Percentiles rank a stretch among this genome's conserved stretches.
These are phyloP conservation scores for Tetrahymena elliotti DNA, from an alignment of 73 alveolate genomes.

Conservation along the genomic window DNA sequence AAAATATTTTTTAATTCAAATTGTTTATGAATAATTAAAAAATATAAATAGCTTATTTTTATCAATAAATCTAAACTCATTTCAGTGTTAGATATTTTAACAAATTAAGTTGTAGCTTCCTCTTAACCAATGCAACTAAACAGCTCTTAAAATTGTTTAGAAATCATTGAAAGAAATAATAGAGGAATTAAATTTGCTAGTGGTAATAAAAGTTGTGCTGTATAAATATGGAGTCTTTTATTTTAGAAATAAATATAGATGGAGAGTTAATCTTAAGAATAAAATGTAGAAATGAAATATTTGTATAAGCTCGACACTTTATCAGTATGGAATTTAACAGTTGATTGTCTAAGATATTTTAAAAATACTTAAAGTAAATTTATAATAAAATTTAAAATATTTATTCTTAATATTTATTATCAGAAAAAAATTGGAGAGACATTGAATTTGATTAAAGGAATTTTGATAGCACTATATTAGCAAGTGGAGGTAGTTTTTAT, in stretches of 20 bases:
- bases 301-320: not conserved
- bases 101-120: not conserved
- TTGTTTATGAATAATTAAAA: too few relatives aligned
- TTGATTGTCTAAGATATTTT: not conserved
- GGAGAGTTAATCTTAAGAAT: not conserved
- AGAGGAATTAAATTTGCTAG: not conserved
- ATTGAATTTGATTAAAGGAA: not conserved
- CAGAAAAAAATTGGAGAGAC: not conserved
- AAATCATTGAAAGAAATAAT: not conserved
- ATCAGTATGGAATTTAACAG: not conserved
- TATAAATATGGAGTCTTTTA: not conserved
- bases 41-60: not conserved
- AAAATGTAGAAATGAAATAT: not conserved
- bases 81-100: not conserved
- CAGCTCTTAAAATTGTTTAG: not conserved
- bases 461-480: not conserved
- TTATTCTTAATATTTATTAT: not conserved
- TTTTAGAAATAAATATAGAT: not conserved
- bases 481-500: not conserved
- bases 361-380: not conserved
- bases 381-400: not conserved
- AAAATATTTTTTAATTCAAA: not conserved
- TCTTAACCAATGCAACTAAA: not conserved
- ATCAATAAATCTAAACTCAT: not conserved
- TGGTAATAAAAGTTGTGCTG: not conserved